A percentile compares a stretch with the other conserved stretches of the same genome.
phyloP scores from a whole-genome alignment of 306 rosid species.

The Calophaca sinica region DNA sequence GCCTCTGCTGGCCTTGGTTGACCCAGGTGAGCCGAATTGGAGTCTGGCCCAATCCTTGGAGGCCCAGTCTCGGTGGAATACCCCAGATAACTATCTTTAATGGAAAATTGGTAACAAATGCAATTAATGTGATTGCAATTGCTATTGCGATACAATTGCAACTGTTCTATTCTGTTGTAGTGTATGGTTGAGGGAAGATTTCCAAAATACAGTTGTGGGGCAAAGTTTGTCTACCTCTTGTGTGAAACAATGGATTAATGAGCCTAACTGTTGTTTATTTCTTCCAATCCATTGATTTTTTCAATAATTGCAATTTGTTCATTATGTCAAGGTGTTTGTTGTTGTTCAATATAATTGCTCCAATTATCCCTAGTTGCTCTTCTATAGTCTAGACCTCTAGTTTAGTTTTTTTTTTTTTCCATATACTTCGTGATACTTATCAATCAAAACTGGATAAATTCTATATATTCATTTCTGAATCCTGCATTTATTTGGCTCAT shows the following conservation, averaged over 20 bases:
- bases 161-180: not conserved
- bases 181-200: slow-evolving; percentile 22
- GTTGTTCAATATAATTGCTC: not conserved
- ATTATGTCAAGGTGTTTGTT: not conserved
- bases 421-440: not conserved
- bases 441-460: not conserved
- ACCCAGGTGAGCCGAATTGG: no score
- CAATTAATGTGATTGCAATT: not conserved
- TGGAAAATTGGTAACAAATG: no score
- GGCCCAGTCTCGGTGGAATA: no score
- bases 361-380: not conserved
- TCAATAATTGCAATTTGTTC: not conserved
- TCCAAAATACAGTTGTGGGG: not conserved
- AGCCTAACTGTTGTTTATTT: not conserved
- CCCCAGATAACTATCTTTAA: no score
- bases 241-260: not conserved
- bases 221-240: not conserved
- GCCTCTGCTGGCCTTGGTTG: no score
- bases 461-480: slow-evolving; percentile 4
- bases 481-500: slow-evolving; percentile 6
- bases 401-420: no score
- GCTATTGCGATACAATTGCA: not conserved
- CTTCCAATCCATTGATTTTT: not conserved
- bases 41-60: no score
- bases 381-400: not conserved